A percentile compares a stretch with the other conserved stretches of the same genome.
Evolutionary conservation across 306 rosid genomes (phyloP).

Genomic region (Cucumis cinereus): DNA sequence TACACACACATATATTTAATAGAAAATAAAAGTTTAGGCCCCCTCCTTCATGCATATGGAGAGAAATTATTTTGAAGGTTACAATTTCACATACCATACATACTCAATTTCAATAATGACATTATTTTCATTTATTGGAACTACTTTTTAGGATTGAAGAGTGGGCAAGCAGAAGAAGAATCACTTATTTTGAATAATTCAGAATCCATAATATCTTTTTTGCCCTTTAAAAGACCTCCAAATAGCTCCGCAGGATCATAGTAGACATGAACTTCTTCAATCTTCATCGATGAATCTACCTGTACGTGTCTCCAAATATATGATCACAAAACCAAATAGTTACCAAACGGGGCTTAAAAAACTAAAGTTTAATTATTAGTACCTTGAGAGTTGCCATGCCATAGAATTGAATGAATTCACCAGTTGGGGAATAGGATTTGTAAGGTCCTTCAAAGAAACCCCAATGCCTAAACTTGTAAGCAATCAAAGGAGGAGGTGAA

Average conservation of each 20-base stretch:
- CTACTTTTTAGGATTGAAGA: background rate
- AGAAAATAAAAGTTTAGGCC: too few species aligned
- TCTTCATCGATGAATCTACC: slow-evolving; percentile 47
- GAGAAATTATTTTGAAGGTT: too few species aligned
- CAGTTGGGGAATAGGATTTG: slow-evolving; percentile 46
- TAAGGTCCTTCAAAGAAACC: slow-evolving; percentile 59
- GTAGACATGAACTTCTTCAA: slow-evolving; percentile 55
- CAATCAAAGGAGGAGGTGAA: background rate
- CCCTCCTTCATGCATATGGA: background rate
- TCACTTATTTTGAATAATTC: too few species aligned
- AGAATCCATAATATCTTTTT: background rate
- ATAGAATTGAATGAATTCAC: slow-evolving; percentile 41
- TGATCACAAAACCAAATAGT: background rate
- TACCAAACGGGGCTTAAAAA: too few species aligned
- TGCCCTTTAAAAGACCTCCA: slow-evolving; percentile 36
- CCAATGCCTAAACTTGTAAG: background rate
- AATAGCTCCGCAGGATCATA: slow-evolving; percentile 54
- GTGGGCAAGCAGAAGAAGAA: background rate
- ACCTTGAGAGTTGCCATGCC: slow-evolving; percentile 64
- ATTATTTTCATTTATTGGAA: too few species aligned
- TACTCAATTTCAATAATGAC: background rate
- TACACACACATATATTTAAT: too few species aligned
- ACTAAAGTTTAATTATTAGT: background rate
- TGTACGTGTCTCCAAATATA: background rate
- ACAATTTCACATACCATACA: too few species aligned